These are phyloP conservation scores for Parietaria judaica DNA, from an alignment of 306 rosid species.

Conservation along the genomic window DNA sequence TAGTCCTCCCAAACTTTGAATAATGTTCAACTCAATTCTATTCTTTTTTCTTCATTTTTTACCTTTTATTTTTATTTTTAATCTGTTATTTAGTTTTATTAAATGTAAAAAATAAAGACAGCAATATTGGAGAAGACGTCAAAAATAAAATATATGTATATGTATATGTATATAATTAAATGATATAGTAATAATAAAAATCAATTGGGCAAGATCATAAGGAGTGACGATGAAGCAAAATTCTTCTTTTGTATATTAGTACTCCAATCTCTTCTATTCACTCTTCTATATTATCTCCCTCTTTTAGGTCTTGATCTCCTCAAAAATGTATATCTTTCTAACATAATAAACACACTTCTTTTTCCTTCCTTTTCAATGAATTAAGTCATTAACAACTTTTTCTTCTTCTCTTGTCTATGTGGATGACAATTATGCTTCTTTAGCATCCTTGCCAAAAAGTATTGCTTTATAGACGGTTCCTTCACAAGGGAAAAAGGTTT, in stretches of 20 bases:
- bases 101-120: too few species aligned
- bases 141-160: too few species aligned
- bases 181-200: too few species aligned
- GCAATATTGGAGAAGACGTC: too few species aligned
- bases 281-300: slow-evolving; percentile 7
- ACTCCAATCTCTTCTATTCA: slow-evolving; percentile 16
- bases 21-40: too few species aligned
- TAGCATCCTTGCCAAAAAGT: slow-evolving; percentile 58
- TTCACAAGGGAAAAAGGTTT: slow-evolving; percentile 37
- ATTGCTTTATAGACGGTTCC: slow-evolving; percentile 63
- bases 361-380: slow-evolving; percentile 20
- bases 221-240: neutral
- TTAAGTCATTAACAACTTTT: slow-evolving; percentile 12
- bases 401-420: slow-evolving; percentile 15
- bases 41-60: too few species aligned
- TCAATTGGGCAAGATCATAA: neutral
- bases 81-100: too few species aligned
- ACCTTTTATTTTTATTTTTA: too few species aligned
- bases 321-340: neutral
- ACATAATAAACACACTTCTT: neutral
- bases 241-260: slow-evolving; percentile 15
- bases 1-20: too few species aligned
- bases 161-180: too few species aligned
- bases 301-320: slow-evolving; percentile 13
- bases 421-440: slow-evolving; percentile 21